Evolutionary conservation across 1,284 basidiomycete species (phyloP).

Genomic region (Vanrija pseudolonga): DNA sequence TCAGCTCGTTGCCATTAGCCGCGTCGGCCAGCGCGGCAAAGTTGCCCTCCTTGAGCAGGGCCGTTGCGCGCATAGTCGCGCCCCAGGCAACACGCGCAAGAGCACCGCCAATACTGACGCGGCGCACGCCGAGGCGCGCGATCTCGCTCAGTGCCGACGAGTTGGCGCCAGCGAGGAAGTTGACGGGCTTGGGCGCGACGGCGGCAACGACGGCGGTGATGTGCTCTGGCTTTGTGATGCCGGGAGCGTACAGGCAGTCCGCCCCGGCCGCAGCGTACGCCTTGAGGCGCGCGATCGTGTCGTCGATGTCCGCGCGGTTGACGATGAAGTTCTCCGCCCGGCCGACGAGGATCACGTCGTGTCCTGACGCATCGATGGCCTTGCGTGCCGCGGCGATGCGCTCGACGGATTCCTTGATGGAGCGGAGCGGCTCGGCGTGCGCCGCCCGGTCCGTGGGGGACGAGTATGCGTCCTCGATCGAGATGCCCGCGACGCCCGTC

Average conservation of each 20-base stretch:
- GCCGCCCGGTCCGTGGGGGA: too few species aligned
- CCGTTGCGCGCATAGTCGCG: background rate
- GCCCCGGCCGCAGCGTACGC: slow-evolving; percentile 1
- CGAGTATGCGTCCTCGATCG: slow-evolving; percentile 2
- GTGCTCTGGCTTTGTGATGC: background rate
- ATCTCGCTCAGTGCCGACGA: background rate
- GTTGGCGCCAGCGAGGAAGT: background rate
- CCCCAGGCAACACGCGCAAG: slow-evolving; percentile 2
- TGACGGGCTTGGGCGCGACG: slow-evolving; percentile 7
- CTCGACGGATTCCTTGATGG: background rate
- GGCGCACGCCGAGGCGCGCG: background rate
- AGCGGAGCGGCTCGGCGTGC: background rate
- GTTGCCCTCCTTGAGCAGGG: background rate
- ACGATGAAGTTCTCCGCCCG: slow-evolving; percentile 6
- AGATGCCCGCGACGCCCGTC: slow-evolving; percentile 1
- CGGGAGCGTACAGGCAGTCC: slow-evolving; percentile 1
- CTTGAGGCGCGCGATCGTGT: slow-evolving; percentile 1
- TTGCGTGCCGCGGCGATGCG: slow-evolving; percentile 1
- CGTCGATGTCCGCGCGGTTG: background rate
- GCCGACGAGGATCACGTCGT: slow-evolving; percentile 1
- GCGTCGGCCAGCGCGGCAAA: background rate
- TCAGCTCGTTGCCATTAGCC: background rate
- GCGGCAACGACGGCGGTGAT: slow-evolving; percentile 1
- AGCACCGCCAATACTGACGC: slow-evolving; percentile 2
- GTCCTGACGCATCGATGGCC: slow-evolving; percentile 1